Evolutionary conservation across 768 basidiomycete genomes (phyloP).

Genomic region (Podaxis sp.): DNA sequence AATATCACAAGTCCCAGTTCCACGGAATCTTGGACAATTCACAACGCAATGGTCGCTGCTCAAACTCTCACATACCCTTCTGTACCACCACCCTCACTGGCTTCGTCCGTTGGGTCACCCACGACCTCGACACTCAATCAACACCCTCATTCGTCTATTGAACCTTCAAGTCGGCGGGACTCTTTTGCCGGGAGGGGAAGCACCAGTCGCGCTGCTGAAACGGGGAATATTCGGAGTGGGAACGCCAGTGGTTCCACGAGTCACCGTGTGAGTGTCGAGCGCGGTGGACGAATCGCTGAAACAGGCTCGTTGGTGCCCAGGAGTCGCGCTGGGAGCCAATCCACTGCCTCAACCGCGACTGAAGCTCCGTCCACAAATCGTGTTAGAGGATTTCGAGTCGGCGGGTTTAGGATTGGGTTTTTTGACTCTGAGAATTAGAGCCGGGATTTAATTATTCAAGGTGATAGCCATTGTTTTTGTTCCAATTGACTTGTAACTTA

Average conservation of each 20-base stretch:
- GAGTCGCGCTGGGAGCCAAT: conserved; percentile 10
- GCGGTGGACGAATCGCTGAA: conserved; percentile 67
- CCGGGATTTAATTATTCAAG: conserved; percentile 1
- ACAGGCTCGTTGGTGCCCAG: conserved; percentile 36
- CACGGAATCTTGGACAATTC: conserved; percentile 47
- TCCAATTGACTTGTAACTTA: conserved; percentile 4
- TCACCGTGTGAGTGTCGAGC: conserved; percentile 55
- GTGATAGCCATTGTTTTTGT: conserved; percentile 6
- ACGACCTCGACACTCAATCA: conserved; percentile 43
- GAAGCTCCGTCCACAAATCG: conserved; percentile 5
- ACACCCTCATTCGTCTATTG: conserved; percentile 44
- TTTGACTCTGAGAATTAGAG: conserved; percentile 10
- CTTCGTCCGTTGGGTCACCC: conserved; percentile 75
- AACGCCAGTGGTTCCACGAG: conserved; percentile 37
- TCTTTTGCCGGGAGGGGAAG: conserved; percentile 38
- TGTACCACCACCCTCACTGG: conserved; percentile 79
- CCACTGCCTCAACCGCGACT: not conserved
- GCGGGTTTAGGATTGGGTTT: conserved; percentile 8
- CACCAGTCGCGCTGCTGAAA: conserved; percentile 28
- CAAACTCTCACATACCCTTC: conserved; percentile 67
- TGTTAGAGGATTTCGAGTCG: conserved; percentile 3
- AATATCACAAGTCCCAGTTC: conserved; percentile 73
- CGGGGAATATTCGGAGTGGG: conserved; percentile 27
- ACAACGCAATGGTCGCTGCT: conserved; percentile 29
- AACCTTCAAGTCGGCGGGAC: conserved; percentile 48